phyloP scores from a whole-genome alignment of 1,284 basidiomycete genomes.

The Cystobasidium pallidum region DNA sequence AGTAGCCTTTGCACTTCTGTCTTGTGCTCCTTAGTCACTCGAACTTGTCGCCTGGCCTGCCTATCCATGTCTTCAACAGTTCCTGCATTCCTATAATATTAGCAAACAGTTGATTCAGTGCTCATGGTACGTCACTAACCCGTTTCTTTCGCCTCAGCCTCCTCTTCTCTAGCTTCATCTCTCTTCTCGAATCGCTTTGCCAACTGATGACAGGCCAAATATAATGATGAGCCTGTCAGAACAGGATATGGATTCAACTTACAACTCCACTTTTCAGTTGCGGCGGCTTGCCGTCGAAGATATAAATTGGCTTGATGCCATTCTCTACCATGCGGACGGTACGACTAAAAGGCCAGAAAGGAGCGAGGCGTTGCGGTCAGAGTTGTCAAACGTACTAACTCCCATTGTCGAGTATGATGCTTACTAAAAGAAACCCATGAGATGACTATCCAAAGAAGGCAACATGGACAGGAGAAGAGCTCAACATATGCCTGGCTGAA shows the following conservation, averaged over 20 bases:
- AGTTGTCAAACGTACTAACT: too few relatives aligned
- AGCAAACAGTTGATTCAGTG: not conserved
- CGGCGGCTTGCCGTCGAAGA: conserved; percentile 98
- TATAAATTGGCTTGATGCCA: conserved; percentile 96
- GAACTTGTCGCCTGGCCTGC: conserved; percentile 86
- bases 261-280: conserved; percentile 96
- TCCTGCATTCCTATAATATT: conserved; percentile 57
- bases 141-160: conserved; percentile 94
- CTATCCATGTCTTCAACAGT: conserved; percentile 91
- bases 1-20: conserved; percentile 89
- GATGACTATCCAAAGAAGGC: conserved; percentile 78
- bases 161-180: conserved; percentile 90
- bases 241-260: conserved; percentile 56
- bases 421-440: conserved; percentile 98
- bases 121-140: conserved; percentile 59
- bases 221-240: too few relatives aligned
- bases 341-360: conserved; percentile 13
- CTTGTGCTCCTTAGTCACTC: conserved; percentile 94
- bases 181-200: conserved; percentile 88
- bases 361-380: not conserved
- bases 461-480: too few relatives aligned
- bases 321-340: conserved; percentile 98
- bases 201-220: conserved; percentile 62
- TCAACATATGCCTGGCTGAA: too few relatives aligned
- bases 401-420: conserved; percentile 39